Evolutionary conservation across 768 basidiomycete genomes (phyloP).

Genomic region (Ramaria sp.): DNA sequence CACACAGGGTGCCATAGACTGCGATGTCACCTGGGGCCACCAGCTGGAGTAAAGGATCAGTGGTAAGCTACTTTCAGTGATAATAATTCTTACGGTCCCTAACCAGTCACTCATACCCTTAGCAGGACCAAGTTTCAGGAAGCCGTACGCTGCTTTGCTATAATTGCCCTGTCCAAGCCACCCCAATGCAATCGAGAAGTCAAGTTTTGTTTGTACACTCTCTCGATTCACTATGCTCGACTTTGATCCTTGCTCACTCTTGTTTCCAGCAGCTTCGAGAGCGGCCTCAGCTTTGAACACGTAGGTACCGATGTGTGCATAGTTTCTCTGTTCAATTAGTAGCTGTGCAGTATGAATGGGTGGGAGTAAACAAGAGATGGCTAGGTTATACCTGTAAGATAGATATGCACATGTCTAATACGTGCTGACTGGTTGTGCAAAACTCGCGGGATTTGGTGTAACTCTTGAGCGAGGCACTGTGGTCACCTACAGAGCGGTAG

Average conservation of each 20-base stretch:
- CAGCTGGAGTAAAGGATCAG: slow-evolving; percentile 31
- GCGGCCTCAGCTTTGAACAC: slow-evolving; percentile 94
- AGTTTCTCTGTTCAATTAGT: slow-evolving; percentile 77
- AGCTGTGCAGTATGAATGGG: slow-evolving; percentile 34
- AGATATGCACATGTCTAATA: slow-evolving; percentile 87
- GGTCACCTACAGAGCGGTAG: slow-evolving; percentile 64
- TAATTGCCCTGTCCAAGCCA: slow-evolving; percentile 62
- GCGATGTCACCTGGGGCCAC: slow-evolving; percentile 77
- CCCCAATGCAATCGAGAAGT: slow-evolving; percentile 71
- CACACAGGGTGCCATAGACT: slow-evolving; percentile 76
- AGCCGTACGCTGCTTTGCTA: slow-evolving; percentile 67
- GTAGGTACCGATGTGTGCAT: slow-evolving; percentile 81
- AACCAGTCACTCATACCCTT: slow-evolving; percentile 71
- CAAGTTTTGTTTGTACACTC: slow-evolving; percentile 65
- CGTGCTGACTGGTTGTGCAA: slow-evolving; percentile 81
- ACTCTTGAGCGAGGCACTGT: slow-evolving; percentile 59
- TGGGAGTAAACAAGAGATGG: slow-evolving; percentile 9
- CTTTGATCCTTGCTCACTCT: slow-evolving; percentile 21
- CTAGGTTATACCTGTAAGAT: slow-evolving; percentile 52
- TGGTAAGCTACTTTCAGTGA: background rate
- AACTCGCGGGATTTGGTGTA: slow-evolving; percentile 90
- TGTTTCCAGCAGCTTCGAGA: slow-evolving; percentile 46
- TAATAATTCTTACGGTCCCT: slow-evolving; percentile 39
- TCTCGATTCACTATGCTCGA: slow-evolving; percentile 49
- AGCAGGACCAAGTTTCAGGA: slow-evolving; percentile 55